Evolutionary conservation across 202 grass and related monocot species (phyloP).

Genomic region (Hordeum pubiflorum): DNA sequence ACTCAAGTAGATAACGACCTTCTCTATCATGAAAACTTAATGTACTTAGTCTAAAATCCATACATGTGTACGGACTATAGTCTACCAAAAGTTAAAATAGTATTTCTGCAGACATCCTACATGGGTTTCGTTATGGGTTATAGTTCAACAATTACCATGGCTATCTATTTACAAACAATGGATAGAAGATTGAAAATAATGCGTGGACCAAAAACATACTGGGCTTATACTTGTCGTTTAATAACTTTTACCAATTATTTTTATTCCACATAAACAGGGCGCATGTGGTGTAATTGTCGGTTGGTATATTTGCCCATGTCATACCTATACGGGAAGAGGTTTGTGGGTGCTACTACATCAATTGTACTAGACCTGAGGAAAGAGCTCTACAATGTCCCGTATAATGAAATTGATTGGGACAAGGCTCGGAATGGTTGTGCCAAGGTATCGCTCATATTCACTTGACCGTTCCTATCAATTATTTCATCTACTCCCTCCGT

Average conservation of each 20-base stretch:
- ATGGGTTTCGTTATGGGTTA: background rate
- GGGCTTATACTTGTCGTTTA: background rate
- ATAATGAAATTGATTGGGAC: conserved; percentile 70
- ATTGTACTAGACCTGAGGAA: conserved; percentile 62
- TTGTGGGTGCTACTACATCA: conserved; percentile 60
- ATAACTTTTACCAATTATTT: background rate
- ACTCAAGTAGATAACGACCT: background rate
- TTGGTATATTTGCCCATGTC: conserved; percentile 96
- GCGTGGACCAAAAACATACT: background rate
- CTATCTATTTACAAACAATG: background rate
- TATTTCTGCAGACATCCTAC: background rate
- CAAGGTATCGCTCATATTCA: conserved; percentile 39
- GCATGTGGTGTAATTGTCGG: conserved; percentile 93
- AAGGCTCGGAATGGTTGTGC: conserved; percentile 68
- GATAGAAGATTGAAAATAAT: background rate
- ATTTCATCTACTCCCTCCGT: background rate
- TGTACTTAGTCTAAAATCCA: background rate
- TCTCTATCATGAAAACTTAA: background rate
- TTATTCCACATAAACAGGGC: conserved; percentile 28
- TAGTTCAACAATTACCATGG: background rate
- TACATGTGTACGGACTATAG: background rate
- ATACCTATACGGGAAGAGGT: conserved; percentile 87
- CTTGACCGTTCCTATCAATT: background rate
- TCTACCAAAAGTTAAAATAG: background rate
- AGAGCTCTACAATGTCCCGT: conserved; percentile 55